Evolutionary conservation across 257 asterid genomes (phyloP).

Genomic region (Parsonsia alboflavescens): DNA sequence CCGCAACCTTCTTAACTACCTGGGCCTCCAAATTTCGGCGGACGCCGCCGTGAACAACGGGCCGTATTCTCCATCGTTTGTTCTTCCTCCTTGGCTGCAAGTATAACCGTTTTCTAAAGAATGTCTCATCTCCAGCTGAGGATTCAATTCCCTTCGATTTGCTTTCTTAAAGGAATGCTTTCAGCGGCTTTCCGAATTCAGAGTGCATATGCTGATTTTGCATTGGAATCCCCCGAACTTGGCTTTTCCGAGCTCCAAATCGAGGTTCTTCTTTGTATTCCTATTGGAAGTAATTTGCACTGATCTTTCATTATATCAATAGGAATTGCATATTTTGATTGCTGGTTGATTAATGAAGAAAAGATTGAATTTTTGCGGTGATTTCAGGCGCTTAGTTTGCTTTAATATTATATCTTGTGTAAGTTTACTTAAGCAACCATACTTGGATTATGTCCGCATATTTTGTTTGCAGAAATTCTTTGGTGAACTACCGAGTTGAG

Average conservation of each 20-base stretch:
- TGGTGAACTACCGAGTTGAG: not conserved
- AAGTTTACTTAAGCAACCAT: not conserved
- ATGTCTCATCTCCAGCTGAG: not conserved
- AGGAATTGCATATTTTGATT: not conserved
- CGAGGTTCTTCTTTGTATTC: not conserved
- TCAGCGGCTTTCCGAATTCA: too few relatives aligned
- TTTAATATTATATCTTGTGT: not conserved
- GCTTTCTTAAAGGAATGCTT: not conserved
- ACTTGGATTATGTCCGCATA: not conserved
- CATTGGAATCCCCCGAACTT: not conserved
- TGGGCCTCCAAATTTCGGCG: too few relatives aligned
- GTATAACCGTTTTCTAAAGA: too few relatives aligned
- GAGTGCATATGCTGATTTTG: not conserved
- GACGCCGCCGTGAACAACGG: too few relatives aligned
- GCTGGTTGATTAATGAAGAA: not conserved
- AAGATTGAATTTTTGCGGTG: not conserved
- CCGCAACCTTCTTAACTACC: too few relatives aligned
- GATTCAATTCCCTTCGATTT: not conserved
- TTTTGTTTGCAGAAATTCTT: not conserved
- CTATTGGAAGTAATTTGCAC: not conserved
- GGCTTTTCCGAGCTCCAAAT: not conserved
- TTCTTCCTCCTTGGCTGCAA: too few relatives aligned
- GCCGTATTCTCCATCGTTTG: too few relatives aligned
- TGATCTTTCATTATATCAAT: not conserved
- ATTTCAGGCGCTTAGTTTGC: not conserved